Evolutionary conservation across 176 grass and related monocot species (phyloP).

Genomic region (Hsuehochloa calcarea): DNA sequence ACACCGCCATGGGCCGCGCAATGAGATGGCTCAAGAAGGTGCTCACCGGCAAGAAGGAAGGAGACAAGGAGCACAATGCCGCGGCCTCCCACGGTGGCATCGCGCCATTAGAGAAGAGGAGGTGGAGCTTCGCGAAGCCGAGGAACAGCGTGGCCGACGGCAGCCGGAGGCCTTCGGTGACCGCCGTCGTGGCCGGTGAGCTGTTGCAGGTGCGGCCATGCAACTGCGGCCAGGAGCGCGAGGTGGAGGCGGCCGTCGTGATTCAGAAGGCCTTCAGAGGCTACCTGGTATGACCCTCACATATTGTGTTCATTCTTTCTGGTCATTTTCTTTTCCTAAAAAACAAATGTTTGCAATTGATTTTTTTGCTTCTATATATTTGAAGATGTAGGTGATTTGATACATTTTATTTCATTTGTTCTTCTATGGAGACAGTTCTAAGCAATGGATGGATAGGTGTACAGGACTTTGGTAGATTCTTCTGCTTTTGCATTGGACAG

Average conservation of each 20-base stretch:
- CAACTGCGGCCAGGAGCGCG: constrained; percentile 24
- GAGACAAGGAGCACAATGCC: constrained; percentile 12
- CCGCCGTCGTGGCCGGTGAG: constrained; percentile 45
- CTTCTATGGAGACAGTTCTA: background rate
- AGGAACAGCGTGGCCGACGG: constrained; percentile 46
- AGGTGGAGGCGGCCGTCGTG: constrained; percentile 46
- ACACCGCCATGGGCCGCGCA: constrained; percentile 51
- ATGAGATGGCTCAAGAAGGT: constrained; percentile 83
- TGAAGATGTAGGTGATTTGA: background rate
- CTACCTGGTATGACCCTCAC: constrained; percentile 50
- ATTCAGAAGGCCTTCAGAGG: constrained; percentile 88
- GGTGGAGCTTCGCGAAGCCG: constrained; percentile 83
- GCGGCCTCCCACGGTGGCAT: background rate
- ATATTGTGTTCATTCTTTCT: background rate
- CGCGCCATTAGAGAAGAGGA: constrained; percentile 55
- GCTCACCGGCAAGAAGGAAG: constrained; percentile 66
- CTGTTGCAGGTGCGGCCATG: constrained; percentile 37
- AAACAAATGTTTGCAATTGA: background rate
- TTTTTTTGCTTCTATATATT: background rate
- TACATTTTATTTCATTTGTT: background rate
- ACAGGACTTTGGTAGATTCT: constrained; percentile 30
- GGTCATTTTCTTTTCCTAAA: background rate
- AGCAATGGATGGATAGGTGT: background rate
- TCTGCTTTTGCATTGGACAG: constrained; percentile 22
- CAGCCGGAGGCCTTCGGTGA: constrained; percentile 27